A percentile compares a stretch with the other conserved stretches of the same genome.
phyloP scores from a whole-genome alignment of 2,329 filamentous ascomycete genomes.

The Periglandula ipomoeae region DNA sequence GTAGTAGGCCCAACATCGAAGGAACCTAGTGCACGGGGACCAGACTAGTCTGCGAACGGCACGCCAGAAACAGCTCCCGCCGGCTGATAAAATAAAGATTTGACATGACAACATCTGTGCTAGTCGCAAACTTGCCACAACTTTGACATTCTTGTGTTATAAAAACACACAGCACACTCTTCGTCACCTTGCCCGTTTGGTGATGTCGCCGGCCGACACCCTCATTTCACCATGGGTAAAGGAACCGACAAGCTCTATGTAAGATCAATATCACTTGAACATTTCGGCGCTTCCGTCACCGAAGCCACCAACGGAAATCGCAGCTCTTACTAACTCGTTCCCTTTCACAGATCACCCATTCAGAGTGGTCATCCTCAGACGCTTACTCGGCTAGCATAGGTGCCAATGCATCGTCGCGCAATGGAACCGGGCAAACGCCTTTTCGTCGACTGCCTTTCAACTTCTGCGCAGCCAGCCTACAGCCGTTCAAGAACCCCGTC shows the following conservation, averaged over 20 bases:
- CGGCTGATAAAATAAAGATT: no score
- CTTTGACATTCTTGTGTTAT: no score
- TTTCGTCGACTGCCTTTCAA: slow-evolving; percentile 95
- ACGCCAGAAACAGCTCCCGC: no score
- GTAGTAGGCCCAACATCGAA: no score
- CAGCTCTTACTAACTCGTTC: neutral
- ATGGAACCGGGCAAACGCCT: slow-evolving; percentile 38
- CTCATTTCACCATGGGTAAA: slow-evolving; percentile 25
- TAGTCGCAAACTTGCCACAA: no score
- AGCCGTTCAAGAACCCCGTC: slow-evolving; percentile 90
- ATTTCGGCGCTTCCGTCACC: neutral
- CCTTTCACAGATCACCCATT: slow-evolving; percentile 67
- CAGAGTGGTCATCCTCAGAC: slow-evolving; percentile 90
- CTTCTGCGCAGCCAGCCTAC: slow-evolving; percentile 91
- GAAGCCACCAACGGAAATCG: neutral
- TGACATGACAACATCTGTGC: no score
- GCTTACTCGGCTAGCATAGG: slow-evolving; percentile 76
- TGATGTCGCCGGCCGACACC: neutral
- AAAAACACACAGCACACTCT: no score
- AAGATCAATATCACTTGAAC: no score
- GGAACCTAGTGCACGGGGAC: no score
- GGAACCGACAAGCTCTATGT: slow-evolving; percentile 39
- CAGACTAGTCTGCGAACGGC: no score
- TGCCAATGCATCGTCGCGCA: slow-evolving; percentile 50
- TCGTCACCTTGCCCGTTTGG: neutral